phyloP scores from a whole-genome alignment of 345 rosid genomes.

The rapeseed (Brassica napus) region Da-Ae NC_063445.1:21990501-21991000 shows the following conservation, averaged over 20 bases:
- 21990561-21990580: no score
- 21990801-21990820: slow-evolving; percentile 92
- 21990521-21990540: no score
- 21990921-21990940: slow-evolving; percentile 63
- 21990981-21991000: slow-evolving; percentile 77
- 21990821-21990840: slow-evolving; percentile 82
- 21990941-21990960: slow-evolving; percentile 85
- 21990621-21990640: no score
- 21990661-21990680: no score
- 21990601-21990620: no score
- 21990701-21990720: background rate
- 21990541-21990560: no score
- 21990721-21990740: background rate
- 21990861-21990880: slow-evolving; percentile 96
- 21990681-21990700: no score
- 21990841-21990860: slow-evolving; percentile 70
- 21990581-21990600: no score
- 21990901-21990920: slow-evolving; percentile 58
- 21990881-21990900: slow-evolving; percentile 86
- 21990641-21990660: no score
- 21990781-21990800: slow-evolving; percentile 78
- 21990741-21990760: slow-evolving; percentile 62
- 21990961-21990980: slow-evolving; percentile 66
- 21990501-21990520: no score
- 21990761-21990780: slow-evolving; percentile 86